Evolutionary conservation across 768 basidiomycete species (phyloP).

Genomic region (Boletus sp.): DNA sequence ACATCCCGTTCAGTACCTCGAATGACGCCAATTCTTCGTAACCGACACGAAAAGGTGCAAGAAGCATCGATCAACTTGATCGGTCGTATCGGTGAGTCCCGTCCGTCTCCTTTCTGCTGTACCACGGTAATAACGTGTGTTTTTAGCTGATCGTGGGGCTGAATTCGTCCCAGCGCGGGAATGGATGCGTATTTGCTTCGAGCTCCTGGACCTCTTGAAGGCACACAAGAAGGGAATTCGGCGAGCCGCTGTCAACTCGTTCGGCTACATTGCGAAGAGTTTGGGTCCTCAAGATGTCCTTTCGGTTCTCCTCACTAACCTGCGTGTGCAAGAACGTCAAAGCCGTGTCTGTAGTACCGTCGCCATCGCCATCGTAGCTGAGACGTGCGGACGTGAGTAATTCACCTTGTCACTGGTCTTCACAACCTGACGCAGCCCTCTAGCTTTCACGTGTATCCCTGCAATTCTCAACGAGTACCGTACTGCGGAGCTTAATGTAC

Average conservation of each 20-base stretch:
- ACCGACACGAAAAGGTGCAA: conserved; percentile 99
- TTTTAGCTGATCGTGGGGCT: conserved; percentile 90
- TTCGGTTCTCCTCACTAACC: conserved; percentile 90
- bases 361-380: conserved; percentile 94
- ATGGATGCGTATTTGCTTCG: conserved; percentile 99
- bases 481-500: conserved; percentile 96
- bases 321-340: conserved; percentile 98
- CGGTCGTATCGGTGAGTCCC: conserved; percentile 76
- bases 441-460: conserved; percentile 97
- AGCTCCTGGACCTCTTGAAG: conserved; percentile 92
- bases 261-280: conserved; percentile 99
- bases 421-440: conserved; percentile 11
- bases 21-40: conserved; percentile 99
- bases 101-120: not conserved
- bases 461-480: conserved; percentile 99
- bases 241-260: conserved; percentile 98
- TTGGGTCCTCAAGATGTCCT: conserved; percentile 98
- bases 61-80: conserved; percentile 99
- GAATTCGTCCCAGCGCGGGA: conserved; percentile 98
- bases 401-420: not conserved
- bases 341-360: conserved; percentile 98
- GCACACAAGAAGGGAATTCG: conserved; percentile 99
- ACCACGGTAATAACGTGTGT: not conserved
- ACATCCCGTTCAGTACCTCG: conserved; percentile 72
- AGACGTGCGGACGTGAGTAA: conserved; percentile 76